phyloP scores from a whole-genome alignment of 257 asterid genomes.

The Forsythia suspensa region DNA sequence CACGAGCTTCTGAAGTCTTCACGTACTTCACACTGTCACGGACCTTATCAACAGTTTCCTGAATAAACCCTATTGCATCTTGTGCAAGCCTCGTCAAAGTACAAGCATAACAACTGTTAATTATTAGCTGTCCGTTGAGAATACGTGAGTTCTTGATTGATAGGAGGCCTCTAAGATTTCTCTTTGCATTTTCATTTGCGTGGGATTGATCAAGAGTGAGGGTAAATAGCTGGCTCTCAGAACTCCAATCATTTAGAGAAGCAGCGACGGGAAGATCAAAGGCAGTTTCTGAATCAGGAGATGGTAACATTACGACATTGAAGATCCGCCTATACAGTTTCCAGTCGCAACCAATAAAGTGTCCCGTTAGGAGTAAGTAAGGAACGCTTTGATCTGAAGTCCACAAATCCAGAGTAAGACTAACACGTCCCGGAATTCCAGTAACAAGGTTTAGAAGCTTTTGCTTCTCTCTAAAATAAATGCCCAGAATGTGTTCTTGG shows the following conservation, averaged over 20 bases:
- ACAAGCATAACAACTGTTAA: constrained; percentile 65
- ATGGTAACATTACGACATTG: constrained; percentile 43
- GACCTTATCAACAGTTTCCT: constrained; percentile 51
- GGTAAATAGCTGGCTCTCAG: constrained; percentile 54
- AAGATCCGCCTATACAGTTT: constrained; percentile 64
- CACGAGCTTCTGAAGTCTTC: constrained; percentile 48
- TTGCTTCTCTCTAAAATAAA: constrained; percentile 64
- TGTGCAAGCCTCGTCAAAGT: constrained; percentile 61
- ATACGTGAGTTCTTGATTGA: constrained; percentile 45
- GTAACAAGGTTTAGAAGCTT: constrained; percentile 50
- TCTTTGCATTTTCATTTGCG: constrained; percentile 38
- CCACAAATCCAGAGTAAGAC: constrained; percentile 69
- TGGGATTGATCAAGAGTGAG: constrained; percentile 47
- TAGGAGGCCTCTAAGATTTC: constrained; percentile 49
- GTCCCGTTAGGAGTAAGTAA: constrained; percentile 62
- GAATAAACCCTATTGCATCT: constrained; percentile 47
- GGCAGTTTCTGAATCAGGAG: constrained; percentile 65
- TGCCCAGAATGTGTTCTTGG: constrained; percentile 50
- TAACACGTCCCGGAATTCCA: constrained; percentile 62
- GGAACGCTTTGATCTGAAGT: constrained; percentile 54
- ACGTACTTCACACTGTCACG: constrained; percentile 74
- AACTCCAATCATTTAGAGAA: constrained; percentile 69
- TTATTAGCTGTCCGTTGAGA: constrained; percentile 71
- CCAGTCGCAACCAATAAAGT: constrained; percentile 75
- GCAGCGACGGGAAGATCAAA: constrained; percentile 49